phyloP scores from a whole-genome alignment of 805 yeast species.

The Hyphopichia homilentoma region DNA sequence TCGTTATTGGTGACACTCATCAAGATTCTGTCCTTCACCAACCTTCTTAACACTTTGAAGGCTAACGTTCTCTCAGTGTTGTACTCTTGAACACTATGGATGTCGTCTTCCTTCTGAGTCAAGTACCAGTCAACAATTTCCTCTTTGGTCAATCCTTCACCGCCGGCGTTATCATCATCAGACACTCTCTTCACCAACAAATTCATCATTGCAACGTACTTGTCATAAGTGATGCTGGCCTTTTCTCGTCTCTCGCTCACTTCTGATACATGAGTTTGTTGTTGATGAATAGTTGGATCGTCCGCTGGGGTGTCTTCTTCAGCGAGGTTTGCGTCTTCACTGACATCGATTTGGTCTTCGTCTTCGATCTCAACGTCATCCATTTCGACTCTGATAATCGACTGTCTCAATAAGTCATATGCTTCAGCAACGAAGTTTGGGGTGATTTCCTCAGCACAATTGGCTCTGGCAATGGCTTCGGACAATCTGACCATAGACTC shows the following conservation, averaged over 20 bases:
- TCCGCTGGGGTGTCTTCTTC: constrained; percentile 16
- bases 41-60: constrained; percentile 73
- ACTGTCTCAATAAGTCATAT: constrained; percentile 80
- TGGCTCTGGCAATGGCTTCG: constrained; percentile 96
- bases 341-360: constrained; percentile 31
- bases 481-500: constrained; percentile 90
- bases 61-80: constrained; percentile 68
- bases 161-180: constrained; percentile 49
- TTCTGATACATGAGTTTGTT: too few relatives aligned
- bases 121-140: constrained; percentile 81
- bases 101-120: constrained; percentile 63
- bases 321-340: constrained; percentile 9
- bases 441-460: constrained; percentile 84
- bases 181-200: constrained; percentile 61
- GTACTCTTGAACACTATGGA: constrained; percentile 67
- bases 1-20: constrained; percentile 46
- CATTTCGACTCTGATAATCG: constrained; percentile 89
- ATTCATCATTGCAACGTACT: constrained; percentile 81
- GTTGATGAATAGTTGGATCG: constrained; percentile 5
- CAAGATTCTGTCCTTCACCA: constrained; percentile 80
- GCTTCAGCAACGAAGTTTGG: constrained; percentile 91
- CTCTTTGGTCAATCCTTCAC: constrained; percentile 63
- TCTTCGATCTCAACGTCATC: constrained; percentile 87
- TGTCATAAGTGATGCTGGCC: constrained; percentile 72
- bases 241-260: constrained; percentile 1